Evolutionary conservation across 352 stramenopile species (phyloP).

Genomic region (Globisporangium emineosum): DNA sequence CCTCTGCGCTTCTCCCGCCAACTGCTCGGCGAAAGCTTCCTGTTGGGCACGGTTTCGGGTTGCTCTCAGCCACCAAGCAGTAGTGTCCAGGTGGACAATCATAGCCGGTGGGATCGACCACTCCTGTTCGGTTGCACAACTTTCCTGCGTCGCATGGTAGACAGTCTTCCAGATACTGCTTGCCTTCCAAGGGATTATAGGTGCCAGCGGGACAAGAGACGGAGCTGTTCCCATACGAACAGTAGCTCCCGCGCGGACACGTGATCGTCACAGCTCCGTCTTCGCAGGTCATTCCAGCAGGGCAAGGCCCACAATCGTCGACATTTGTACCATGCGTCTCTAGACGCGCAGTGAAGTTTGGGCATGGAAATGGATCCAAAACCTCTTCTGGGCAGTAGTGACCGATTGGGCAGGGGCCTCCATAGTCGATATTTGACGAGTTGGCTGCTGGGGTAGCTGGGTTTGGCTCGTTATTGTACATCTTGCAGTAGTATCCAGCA

Average conservation of each 20-base stretch:
- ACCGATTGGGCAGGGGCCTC: conserved; percentile 66
- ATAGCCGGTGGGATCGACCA: conserved; percentile 50
- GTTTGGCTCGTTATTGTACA: conserved; percentile 59
- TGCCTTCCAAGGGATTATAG: conserved; percentile 47
- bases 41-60: conserved; percentile 36
- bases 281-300: conserved; percentile 84
- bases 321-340: conserved; percentile 44
- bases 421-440: conserved; percentile 30
- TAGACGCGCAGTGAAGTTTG: conserved; percentile 49
- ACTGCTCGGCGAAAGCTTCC: conserved; percentile 36
- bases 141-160: conserved; percentile 58
- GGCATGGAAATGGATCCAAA: conserved; percentile 66
- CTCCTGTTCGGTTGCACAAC: conserved; percentile 68
- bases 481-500: conserved; percentile 82
- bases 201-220: conserved; percentile 54
- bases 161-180: conserved; percentile 46
- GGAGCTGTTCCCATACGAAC: conserved; percentile 38
- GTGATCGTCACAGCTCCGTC: conserved; percentile 56
- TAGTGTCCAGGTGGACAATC: conserved; percentile 75
- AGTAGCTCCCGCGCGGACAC: conserved; percentile 69
- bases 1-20: conserved; percentile 33
- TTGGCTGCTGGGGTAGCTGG: conserved; percentile 20
- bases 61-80: conserved; percentile 45
- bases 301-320: conserved; percentile 73
- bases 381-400: conserved; percentile 77